Base-by-base conservation (phyloP, 371 early-diverging fungal species). In the Funneliformis caledonium region DNA sequence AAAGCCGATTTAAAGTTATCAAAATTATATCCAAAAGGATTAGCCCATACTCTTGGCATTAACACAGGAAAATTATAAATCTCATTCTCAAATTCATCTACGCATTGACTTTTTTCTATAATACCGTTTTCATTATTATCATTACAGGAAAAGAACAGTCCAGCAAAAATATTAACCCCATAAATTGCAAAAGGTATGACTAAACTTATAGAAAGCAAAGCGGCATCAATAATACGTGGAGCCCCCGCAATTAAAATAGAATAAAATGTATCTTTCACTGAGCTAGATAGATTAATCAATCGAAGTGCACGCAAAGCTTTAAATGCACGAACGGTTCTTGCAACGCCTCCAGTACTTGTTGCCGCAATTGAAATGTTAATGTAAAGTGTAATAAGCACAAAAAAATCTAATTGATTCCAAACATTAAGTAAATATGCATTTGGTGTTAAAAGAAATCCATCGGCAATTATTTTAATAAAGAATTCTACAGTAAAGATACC, bases 181-280 rank as follows among this genome's bases (percentile, higher is more conserved):
- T 92, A 92, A 2, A 93, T 84, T 1, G 92, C 92, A 83, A 91
- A 93, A 0, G 94, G 94, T 0, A 92, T 86, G 68, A 93, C 88
- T 22, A 93, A 81, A 48, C 86, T 82, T 33, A 93, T 60, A 43
- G 89, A 87, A 2, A 93, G 81, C n/a, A 86, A 79, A 0, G 88
- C 85, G 0, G 92, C 92, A 81, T 92, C 90, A 16, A 93, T 72
- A 33, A 93, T 91, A 56, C 87, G 88, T 2, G 91, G 90, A 7
- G 91, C 83, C 52, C 93, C 90, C 33, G 84, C 80, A 62, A 88
- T 84, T 2, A 93, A 81, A 56, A 93, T 89, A 1, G 88, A 87
- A 26, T 91, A 87, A 70, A 92, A 89, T 4, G 91, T 91, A 47
- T 89, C 88, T 72, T 90, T 88, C 14, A 91, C 90, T 33, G 87